A percentile compares a stretch with the other conserved stretches of the same genome.
Conservation (phyloP, 2,329 filamentous ascomycete species). For the Hirsutella thompsonii region DNA sequence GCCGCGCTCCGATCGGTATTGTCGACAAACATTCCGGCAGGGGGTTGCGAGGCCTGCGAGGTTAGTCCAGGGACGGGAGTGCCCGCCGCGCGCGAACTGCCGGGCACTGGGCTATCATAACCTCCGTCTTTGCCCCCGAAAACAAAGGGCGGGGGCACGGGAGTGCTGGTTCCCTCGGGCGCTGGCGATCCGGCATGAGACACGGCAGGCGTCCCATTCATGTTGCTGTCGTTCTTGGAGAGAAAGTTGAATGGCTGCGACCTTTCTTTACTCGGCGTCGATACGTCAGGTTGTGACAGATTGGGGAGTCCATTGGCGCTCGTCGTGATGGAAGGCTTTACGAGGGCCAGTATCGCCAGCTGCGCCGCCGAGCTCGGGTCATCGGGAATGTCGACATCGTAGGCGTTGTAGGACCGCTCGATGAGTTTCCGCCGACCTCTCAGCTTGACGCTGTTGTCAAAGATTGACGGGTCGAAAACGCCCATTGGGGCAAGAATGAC, state of each 20-base stretch:
- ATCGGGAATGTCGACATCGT: conserved; percentile 76
- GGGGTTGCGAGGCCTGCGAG: conserved; percentile 20
- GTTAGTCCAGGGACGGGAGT: conserved; percentile 25
- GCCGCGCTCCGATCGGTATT: conserved; percentile 34
- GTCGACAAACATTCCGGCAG: conserved; percentile 36
- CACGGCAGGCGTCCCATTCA: conserved; percentile 66
- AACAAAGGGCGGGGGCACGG: conserved; percentile 42
- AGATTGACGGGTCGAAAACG: conserved; percentile 80
- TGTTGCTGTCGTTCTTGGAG: conserved; percentile 45
- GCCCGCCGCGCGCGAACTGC: conserved; percentile 35
- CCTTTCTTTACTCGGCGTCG: conserved; percentile 50
- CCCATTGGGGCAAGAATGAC: conserved; percentile 90
- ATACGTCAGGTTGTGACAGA: conserved; percentile 30
- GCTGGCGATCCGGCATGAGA: conserved; percentile 81
- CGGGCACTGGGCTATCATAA: conserved; percentile 39
- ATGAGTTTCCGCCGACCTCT: conserved; percentile 68
- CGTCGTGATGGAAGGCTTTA: conserved; percentile 44
- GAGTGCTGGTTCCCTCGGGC: conserved; percentile 63
- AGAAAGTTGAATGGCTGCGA: conserved; percentile 58
- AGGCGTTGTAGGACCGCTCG: conserved; percentile 81
- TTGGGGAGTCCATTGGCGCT: conserved; percentile 29
- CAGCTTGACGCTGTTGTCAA: conserved; percentile 73
- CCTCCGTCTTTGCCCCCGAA: conserved; percentile 36
- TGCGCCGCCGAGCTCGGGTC: conserved; percentile 83
- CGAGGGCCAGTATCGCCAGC: conserved; percentile 46